Conservation (phyloP, 805 yeast genomes). For the Alloascoidea africana region DNA sequence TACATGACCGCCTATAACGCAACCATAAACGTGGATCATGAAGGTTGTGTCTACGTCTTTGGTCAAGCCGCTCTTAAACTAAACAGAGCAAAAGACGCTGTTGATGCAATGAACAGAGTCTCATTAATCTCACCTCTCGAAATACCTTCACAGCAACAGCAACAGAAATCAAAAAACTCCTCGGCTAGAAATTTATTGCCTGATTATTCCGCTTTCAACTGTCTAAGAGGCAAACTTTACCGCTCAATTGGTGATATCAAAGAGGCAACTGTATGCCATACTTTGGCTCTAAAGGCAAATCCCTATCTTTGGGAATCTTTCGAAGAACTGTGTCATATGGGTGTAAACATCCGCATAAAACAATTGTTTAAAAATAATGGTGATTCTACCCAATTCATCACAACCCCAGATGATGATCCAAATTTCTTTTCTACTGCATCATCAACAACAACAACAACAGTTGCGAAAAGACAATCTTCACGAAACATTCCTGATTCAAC, state of each 20-base stretch:
- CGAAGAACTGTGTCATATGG: constrained; percentile 55
- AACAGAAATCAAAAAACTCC: too few species aligned
- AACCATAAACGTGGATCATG: constrained; percentile 31
- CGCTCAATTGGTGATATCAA: constrained; percentile 14
- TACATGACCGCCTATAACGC: constrained; percentile 47
- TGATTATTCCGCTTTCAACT: constrained; percentile 53
- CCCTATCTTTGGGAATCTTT: constrained; percentile 84
- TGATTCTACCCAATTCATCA: neutral
- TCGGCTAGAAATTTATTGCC: constrained; percentile 24
- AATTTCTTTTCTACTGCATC: neutral
- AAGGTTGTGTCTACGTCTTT: constrained; percentile 65
- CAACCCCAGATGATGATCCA: too few species aligned
- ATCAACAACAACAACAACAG: constrained; percentile 4
- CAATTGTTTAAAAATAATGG: constrained; percentile 26
- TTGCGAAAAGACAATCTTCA: constrained; percentile 2
- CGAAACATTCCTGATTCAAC: neutral
- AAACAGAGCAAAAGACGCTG: constrained; percentile 45
- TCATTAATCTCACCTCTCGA: neutral
- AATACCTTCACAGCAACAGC: too few species aligned
- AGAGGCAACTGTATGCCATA: constrained; percentile 51
- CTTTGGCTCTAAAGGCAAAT: constrained; percentile 54
- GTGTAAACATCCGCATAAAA: constrained; percentile 51
- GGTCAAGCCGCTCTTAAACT: constrained; percentile 51
- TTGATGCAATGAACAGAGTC: constrained; percentile 26
- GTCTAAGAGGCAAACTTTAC: constrained; percentile 45